Base-by-base conservation (phyloP, 768 basidiomycete species). In the Phaffia tasmanica region DNA sequence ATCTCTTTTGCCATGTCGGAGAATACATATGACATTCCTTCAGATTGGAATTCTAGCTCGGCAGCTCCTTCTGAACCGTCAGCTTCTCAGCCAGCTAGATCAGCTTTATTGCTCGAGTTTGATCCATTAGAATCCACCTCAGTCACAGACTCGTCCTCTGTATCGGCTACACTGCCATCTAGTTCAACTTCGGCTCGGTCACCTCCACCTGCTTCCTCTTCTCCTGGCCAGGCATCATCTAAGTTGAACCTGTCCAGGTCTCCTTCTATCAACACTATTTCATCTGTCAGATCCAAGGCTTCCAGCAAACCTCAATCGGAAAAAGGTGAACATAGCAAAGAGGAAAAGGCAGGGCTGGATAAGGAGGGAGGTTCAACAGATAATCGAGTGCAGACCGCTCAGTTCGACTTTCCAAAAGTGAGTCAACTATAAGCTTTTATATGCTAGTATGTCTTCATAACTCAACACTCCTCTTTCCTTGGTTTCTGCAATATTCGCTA, bases 371-470 rank as follows among this genome's bases (percentile, higher is more conserved):
- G 23, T 16, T 54, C 48, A 16, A 32, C 56, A 14, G 53, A 32
- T 30, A 42, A 35, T 27, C 25, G 23, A 21, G 27, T 19, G 19
- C 23, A 32, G 27, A 29, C 8, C 0, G 46, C n/a, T 30, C 51
- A 58, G 57, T 69, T 69, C 46, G 67, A 69, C 62, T 69, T 69
- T 42, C 56, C 62, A 18, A 50, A 50, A 19, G 61, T 68, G 6
- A 53, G 60, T 25, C 21, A 25, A 46, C 32, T 11, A 42, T 11
- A 11, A 42, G 35, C 29, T n/a, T 7, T 29, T 46, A 23, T 3
- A 32, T 21, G 29, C 27, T n/a, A 51, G 16, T 23, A 1, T 51
- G 32, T n/a, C 11, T 19, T 23, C 29, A 16, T 21, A 7, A n/a
- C 46, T 18, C 5, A 14, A 29, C 35, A 21, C 47, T 48, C 8